Percentiles rank a stretch among this genome's conserved stretches.
Evolutionary conservation across 1,284 basidiomycete genomes (phyloP).

Genomic region (Sanghuangporus baumii): DNA sequence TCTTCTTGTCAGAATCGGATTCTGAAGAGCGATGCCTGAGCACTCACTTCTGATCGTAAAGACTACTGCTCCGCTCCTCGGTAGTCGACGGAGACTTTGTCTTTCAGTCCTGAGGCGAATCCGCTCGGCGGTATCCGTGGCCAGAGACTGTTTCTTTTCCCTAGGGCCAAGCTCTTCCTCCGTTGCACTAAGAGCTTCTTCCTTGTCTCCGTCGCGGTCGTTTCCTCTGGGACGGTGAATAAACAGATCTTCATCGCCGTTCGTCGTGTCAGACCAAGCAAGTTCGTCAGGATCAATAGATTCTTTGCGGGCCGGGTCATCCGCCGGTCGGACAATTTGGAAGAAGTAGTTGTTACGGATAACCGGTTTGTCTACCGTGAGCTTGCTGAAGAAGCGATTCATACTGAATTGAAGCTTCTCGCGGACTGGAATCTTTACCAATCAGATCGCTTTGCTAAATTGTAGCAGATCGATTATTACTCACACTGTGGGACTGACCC

Average conservation of each 20-base stretch:
- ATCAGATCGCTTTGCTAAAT: neutral
- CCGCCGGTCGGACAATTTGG: conserved; percentile 41
- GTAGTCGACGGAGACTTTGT: conserved; percentile 67
- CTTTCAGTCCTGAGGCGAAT: conserved; percentile 64
- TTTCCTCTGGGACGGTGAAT: conserved; percentile 27
- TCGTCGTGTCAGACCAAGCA: conserved; percentile 58
- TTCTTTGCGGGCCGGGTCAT: conserved; percentile 14
- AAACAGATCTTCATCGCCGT: conserved; percentile 59
- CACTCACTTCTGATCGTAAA: conserved; percentile 60
- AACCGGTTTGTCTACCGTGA: conserved; percentile 64
- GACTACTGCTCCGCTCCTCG: conserved; percentile 62
- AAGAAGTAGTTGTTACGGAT: conserved; percentile 69
- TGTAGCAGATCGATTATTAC: conserved; percentile 20
- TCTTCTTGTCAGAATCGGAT: neutral
- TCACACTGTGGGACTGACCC: conserved; percentile 69
- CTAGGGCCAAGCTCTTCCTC: neutral
- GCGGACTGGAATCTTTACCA: conserved; percentile 37
- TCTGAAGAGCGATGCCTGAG: neutral
- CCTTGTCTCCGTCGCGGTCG: conserved; percentile 24
- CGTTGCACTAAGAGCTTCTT: neutral
- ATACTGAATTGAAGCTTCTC: conserved; percentile 62
- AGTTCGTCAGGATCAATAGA: conserved; percentile 57
- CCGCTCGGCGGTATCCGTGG: conserved; percentile 35
- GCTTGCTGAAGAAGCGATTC: conserved; percentile 62
- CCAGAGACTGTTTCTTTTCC: neutral